Conservation (phyloP, 2,329 filamentous ascomycete genomes). For the Fusarium paranaense region DNA sequence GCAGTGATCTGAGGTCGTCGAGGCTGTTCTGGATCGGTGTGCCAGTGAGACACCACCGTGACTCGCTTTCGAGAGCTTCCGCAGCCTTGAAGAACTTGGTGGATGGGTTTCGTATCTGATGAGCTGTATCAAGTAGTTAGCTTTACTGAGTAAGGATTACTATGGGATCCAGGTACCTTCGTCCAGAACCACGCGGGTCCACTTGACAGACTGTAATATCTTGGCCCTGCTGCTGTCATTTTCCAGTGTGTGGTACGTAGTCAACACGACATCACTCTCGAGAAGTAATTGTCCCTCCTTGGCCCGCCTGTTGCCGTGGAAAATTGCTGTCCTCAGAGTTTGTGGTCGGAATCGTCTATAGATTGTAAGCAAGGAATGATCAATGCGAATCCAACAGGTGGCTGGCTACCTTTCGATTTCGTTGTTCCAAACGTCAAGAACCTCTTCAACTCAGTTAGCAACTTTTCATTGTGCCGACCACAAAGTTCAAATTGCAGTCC, state of each 20-base stretch:
- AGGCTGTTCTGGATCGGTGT: conserved; percentile 67
- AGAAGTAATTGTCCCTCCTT: conserved; percentile 41
- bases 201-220: conserved; percentile 49
- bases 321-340: conserved; percentile 45
- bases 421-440: conserved; percentile 8
- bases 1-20: conserved; percentile 55
- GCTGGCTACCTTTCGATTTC: not conserved
- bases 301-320: conserved; percentile 51
- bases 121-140: conserved; percentile 49
- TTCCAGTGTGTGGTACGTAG: conserved; percentile 60
- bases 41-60: conserved; percentile 64
- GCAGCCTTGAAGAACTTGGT: conserved; percentile 59
- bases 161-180: conserved; percentile 51
- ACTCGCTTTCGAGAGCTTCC: conserved; percentile 53
- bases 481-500: not conserved
- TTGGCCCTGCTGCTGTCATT: conserved; percentile 46
- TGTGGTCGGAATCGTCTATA: conserved; percentile 47
- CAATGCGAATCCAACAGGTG: too few species aligned
- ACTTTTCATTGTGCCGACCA: not conserved
- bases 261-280: conserved; percentile 55
- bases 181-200: conserved; percentile 57
- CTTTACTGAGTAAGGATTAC: too few species aligned
- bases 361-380: not conserved
- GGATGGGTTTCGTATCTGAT: conserved; percentile 57
- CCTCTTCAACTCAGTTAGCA: not conserved